Evolutionary conservation across 257 asterid species (phyloP).

Genomic region (Gynochthodes officinalis): DNA sequence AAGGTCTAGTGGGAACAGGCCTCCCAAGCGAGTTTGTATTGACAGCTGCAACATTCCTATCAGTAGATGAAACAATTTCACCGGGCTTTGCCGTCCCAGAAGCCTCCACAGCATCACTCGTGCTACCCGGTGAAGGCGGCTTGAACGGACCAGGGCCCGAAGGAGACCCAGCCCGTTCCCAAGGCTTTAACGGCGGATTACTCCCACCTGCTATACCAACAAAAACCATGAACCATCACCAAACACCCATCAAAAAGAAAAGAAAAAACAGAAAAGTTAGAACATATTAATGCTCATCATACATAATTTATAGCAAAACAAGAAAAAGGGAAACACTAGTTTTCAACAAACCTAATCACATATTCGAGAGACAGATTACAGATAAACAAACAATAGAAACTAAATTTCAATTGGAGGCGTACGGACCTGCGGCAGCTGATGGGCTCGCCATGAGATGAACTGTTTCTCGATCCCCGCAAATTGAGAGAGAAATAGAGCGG

Average conservation of each 20-base stretch:
- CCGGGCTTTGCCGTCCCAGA: conserved; percentile 94
- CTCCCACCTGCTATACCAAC: conserved; percentile 45
- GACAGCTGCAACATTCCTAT: conserved; percentile 36
- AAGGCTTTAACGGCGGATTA: conserved; percentile 77
- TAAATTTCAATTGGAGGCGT: no score
- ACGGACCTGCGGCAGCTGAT: neutral
- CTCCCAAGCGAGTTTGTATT: conserved; percentile 56
- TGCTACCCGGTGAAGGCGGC: conserved; percentile 82
- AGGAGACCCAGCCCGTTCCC: conserved; percentile 85
- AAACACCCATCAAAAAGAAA: neutral
- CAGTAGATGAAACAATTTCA: conserved; percentile 66
- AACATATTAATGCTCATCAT: neutral
- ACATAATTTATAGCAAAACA: neutral
- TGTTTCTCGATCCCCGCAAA: neutral
- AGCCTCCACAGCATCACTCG: conserved; percentile 87
- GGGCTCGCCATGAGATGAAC: conserved; percentile 13
- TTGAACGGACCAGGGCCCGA: conserved; percentile 85
- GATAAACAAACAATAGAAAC: no score
- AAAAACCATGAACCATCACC: neutral
- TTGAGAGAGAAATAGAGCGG: neutral
- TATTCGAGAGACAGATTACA: neutral
- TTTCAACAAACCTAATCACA: neutral
- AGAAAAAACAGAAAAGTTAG: neutral
- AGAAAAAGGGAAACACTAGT: neutral
- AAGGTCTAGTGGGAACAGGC: conserved; percentile 89